Evolutionary conservation across 2,329 filamentous ascomycete genomes (phyloP).

Genomic region (Aspergillus sp.): DNA sequence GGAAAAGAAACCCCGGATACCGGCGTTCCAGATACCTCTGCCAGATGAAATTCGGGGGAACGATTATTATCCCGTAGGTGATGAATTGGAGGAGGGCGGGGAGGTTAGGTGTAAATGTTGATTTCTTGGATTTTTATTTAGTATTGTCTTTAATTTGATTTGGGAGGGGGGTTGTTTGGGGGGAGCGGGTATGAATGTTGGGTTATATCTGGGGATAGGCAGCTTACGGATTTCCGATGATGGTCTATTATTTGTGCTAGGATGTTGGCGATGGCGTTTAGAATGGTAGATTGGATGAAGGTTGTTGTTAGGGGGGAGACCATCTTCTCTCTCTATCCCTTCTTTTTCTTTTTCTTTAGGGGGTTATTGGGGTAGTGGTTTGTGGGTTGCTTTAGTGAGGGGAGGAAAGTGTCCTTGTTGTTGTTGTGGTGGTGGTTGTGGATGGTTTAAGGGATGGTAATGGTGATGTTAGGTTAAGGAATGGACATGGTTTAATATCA

Average conservation of each 20-base stretch:
- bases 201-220: neutral
- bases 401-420: neutral
- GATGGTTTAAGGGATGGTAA: neutral
- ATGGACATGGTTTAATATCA: neutral
- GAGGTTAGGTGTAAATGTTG: slow-evolving; percentile 61
- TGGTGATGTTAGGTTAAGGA: neutral
- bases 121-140: neutral
- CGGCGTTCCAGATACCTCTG: slow-evolving; percentile 73
- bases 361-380: neutral
- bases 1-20: slow-evolving; percentile 64
- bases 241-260: slow-evolving; percentile 43
- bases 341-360: neutral
- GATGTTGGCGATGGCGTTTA: slow-evolving; percentile 42
- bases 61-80: slow-evolving; percentile 70
- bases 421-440: neutral
- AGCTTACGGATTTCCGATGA: slow-evolving; percentile 34
- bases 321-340: neutral
- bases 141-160: neutral
- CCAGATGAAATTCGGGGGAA: slow-evolving; percentile 84
- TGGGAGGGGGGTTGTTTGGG: no score
- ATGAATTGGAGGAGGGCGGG: slow-evolving; percentile 74
- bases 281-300: slow-evolving; percentile 39
- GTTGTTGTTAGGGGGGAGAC: slow-evolving; percentile 35
- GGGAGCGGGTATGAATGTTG: no score
- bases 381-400: neutral